phyloP scores from a whole-genome alignment of 2,329 filamentous ascomycete species.

The Niveomyces coronatus region DNA sequence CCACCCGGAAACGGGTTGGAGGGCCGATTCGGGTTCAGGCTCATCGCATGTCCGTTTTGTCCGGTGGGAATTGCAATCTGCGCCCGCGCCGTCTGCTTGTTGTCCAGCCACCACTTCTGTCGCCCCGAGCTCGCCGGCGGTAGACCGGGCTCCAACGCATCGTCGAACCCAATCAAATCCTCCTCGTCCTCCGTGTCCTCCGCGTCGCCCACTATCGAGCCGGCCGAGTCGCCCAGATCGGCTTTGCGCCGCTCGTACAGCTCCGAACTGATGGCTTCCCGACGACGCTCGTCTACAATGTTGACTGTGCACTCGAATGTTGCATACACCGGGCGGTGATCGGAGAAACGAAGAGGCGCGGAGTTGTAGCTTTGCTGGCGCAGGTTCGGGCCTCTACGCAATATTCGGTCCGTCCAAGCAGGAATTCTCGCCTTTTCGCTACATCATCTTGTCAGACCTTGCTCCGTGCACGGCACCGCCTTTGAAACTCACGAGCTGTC shows the following conservation, averaged over 20 bases:
- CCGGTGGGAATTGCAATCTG: conserved; percentile 52
- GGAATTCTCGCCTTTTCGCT: conserved; percentile 86
- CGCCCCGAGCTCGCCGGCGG: conserved; percentile 57
- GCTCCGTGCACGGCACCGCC: background rate
- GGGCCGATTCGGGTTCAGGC: conserved; percentile 62
- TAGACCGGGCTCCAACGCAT: conserved; percentile 69
- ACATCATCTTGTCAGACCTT: conserved; percentile 2
- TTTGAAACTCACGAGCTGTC: conserved; percentile 64
- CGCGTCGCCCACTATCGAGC: conserved; percentile 38
- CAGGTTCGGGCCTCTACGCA: conserved; percentile 76
- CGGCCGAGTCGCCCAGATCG: conserved; percentile 52
- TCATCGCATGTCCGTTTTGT: conserved; percentile 39
- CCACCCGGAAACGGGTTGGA: conserved; percentile 72
- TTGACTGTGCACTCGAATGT: conserved; percentile 76
- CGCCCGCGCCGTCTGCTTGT: conserved; percentile 65
- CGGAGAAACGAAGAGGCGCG: conserved; percentile 78
- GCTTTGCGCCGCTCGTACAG: conserved; percentile 62
- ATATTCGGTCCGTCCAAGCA: conserved; percentile 91
- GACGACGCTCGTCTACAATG: conserved; percentile 64
- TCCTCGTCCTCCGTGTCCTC: conserved; percentile 67
- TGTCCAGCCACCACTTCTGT: conserved; percentile 62
- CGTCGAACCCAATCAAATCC: conserved; percentile 70
- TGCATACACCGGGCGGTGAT: conserved; percentile 92
- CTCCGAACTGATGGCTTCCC: conserved; percentile 60
- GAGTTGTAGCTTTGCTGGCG: conserved; percentile 74